phyloP scores from a whole-genome alignment of 148 eudicot genomes.

The Cornus controversa region DNA sequence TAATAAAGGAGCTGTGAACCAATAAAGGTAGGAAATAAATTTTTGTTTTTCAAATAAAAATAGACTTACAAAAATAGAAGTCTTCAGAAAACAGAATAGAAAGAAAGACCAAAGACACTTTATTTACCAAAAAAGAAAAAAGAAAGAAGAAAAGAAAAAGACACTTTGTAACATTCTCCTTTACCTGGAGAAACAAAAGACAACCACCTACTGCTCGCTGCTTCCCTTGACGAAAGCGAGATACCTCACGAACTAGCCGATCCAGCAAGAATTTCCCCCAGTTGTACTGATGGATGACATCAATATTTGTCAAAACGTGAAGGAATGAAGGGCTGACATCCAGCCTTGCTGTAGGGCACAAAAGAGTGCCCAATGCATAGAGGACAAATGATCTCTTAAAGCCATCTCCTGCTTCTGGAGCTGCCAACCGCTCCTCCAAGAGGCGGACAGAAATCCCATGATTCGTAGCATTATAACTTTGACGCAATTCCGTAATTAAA shows the following conservation, averaged over 20 bases:
- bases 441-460: constrained; percentile 44
- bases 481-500: constrained; percentile 29
- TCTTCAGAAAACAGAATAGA: background rate
- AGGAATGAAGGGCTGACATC: constrained; percentile 50
- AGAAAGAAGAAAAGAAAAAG: background rate
- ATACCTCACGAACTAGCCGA: constrained; percentile 45
- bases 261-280: constrained; percentile 50
- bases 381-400: constrained; percentile 49
- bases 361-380: constrained; percentile 41
- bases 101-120: too few species aligned
- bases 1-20: constrained; percentile 37
- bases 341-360: constrained; percentile 52
- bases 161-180: background rate
- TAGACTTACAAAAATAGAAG: background rate
- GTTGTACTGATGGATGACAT: constrained; percentile 40
- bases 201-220: constrained; percentile 56
- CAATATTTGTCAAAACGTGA: constrained; percentile 42
- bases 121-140: background rate
- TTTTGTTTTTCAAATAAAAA: background rate
- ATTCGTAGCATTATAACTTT: constrained; percentile 40
- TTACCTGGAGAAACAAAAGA: constrained; percentile 48
- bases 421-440: constrained; percentile 40
- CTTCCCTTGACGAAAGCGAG: constrained; percentile 48
- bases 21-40: background rate
- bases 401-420: constrained; percentile 43